Evolutionary conservation across 257 asterid genomes (phyloP), one percentile per base, ranked within the genome.

Genomic region (Solanum stenotomum): DNA sequence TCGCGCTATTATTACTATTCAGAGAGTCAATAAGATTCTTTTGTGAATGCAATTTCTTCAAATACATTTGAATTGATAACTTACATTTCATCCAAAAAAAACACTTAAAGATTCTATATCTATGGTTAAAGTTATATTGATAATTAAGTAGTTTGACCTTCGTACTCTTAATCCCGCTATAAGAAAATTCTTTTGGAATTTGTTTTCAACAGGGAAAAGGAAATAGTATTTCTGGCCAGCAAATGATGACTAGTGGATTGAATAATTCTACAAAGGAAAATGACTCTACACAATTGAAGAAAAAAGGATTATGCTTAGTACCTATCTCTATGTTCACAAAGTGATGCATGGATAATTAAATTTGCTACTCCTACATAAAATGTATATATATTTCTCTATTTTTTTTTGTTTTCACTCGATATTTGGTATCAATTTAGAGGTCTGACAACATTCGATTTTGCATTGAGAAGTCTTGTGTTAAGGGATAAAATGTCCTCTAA

Each of bases 241-340:
- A 33, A 72, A 61, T 89, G 90, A 79, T 79, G 85, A 79, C 85
- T 79, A 81, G 85, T 81, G 85, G 85, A 46, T 81, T 81, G 68
- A 44, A 77, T 81, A 87, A 74, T 7, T 89, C 68, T 38, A 89
- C 90, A 46, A 90, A 88, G 49, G 88, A 90, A 59, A 84, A 44
- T 71, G 81, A 89, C 67, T 31, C 14, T 63, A 81, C 89, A 56
- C 93, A 93, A 49, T 40, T 92, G 90, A 89, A 91, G 90, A 92
- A 89, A 82, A 92, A 84, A 63, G 91, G 92, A 44, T 40, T 88
- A 56, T 91, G 93, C 87, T 89, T 92, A 89, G 89, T 87, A 42
- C 85, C 86, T 83, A 70, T 74, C 33, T 89, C 86, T 79, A 67
- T 46, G 70, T 72, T 87, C 49, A 83, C 84, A n/a, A 86, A 88